These are phyloP conservation scores for Panicum hallii DNA, from an alignment of 202 grass and related monocot genomes.

Conservation along the genomic window DNA sequence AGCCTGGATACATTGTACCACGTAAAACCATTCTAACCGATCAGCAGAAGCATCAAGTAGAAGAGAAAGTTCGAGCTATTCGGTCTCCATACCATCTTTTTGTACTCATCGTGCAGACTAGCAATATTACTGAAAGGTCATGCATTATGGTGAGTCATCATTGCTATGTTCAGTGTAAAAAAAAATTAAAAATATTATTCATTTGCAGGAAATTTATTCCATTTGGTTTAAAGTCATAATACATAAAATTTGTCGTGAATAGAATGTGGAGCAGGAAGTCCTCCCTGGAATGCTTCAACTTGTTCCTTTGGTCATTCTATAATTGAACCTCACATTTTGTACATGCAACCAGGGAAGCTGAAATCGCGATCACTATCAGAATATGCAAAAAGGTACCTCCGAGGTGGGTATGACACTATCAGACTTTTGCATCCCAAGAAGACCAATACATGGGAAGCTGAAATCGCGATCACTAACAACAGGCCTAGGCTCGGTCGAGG, in stretches of 20 bases:
- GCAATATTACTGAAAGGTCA: neutral
- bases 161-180: neutral
- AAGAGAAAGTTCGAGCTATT: constrained; percentile 22
- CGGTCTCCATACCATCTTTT: constrained; percentile 19
- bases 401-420: neutral
- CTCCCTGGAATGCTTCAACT: neutral
- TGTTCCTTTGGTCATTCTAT: neutral
- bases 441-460: constrained; percentile 26
- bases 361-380: neutral
- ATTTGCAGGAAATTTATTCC: neutral
- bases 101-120: neutral
- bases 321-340: neutral
- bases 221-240: neutral
- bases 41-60: neutral
- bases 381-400: constrained; percentile 39
- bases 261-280: neutral
- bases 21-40: neutral
- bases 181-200: neutral
- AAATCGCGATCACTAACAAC: neutral
- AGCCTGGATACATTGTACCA: neutral
- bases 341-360: constrained; percentile 39
- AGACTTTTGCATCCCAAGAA: constrained; percentile 28
- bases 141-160: constrained; percentile 24
- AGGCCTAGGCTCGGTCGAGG: neutral
- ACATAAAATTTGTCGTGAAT: neutral